Evolutionary conservation across 1,284 basidiomycete species (phyloP).

Genomic region (Bondarzewia mesenterica): DNA sequence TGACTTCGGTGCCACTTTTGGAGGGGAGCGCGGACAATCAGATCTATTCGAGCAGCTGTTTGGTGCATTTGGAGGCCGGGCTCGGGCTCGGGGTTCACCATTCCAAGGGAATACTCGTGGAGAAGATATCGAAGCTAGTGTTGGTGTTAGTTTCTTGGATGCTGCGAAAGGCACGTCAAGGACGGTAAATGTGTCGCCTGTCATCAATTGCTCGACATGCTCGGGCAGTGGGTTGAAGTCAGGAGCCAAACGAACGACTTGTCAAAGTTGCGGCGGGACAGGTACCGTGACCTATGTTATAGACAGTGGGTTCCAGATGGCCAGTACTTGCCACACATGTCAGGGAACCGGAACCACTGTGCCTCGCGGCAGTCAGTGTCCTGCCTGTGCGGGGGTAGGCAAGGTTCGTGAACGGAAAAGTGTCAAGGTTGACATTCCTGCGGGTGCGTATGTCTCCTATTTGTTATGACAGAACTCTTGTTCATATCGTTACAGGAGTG

Average conservation of each 20-base stretch:
- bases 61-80: slow-evolving; percentile 52
- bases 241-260: slow-evolving; percentile 80
- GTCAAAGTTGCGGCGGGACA: slow-evolving; percentile 77
- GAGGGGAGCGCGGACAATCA: slow-evolving; percentile 39
- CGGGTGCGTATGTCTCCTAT: slow-evolving; percentile 47
- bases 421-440: slow-evolving; percentile 81
- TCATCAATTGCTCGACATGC: slow-evolving; percentile 83
- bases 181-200: slow-evolving; percentile 73
- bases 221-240: slow-evolving; percentile 82
- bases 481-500: slow-evolving; percentile 49
- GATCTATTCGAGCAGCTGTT: slow-evolving; percentile 91
- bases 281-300: slow-evolving; percentile 90
- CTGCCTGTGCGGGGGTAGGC: slow-evolving; percentile 80
- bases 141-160: slow-evolving; percentile 85
- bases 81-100: slow-evolving; percentile 34
- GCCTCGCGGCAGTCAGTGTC: slow-evolving; percentile 76
- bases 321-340: slow-evolving; percentile 84
- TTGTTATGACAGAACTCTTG: slow-evolving; percentile 7
- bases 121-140: slow-evolving; percentile 75
- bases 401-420: slow-evolving; percentile 78
- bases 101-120: slow-evolving; percentile 57
- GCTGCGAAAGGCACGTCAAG: slow-evolving; percentile 87
- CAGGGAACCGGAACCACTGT: slow-evolving; percentile 79
- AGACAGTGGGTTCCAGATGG: slow-evolving; percentile 96
- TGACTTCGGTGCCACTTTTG: slow-evolving; percentile 66